Evolutionary conservation across 495 filamentous ascomycete species (phyloP), one percentile per base, ranked within the genome.

Genomic region (Talaromyces proteolyticus): DNA sequence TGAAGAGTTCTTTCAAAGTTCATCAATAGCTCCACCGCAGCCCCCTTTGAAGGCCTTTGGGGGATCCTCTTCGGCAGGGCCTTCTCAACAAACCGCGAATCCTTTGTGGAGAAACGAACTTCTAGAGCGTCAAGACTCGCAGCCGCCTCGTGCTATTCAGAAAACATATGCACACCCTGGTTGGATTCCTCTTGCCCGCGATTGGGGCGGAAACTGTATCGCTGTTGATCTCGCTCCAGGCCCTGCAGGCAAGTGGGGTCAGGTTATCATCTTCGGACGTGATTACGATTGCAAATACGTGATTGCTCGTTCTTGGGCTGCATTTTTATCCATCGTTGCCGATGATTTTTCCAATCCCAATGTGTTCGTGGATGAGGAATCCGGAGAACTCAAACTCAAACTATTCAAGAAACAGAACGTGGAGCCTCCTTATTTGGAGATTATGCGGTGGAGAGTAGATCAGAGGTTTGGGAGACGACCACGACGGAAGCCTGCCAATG

Each of bases 221-320:
- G 91, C 91, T 12, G 82, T 96, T 25, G 93, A 99, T 66, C 78
- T 99, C 42, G 90, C 94, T 18, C 93, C 93, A 29, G 94, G 93
- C 2, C 88, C 93, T 2, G 79, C 80, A 14, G 93, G 93, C 18
- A 82, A 80, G 66, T 99, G 93, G 91, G 93, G 93, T 42, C 93
- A 99, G 60, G 79, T 99, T 43, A 95, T 99, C 57, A 79, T 99
- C 39, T 95, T 95, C 54, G 93, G 93, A 36, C 87, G 93, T 20
- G 93, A 99, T 68, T 99, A 96, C 66, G 93, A 99, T 65, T 94
- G 88, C 68, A 99, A 97, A 69, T 97, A 93, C 59, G 92, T 99
- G 20, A 77, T 99, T 49, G 86, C 93, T 23, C 84, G 87, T 39
- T 97, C 93, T 3, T 99, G 93, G 93, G 81, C 86, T 16, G 76